phyloP scores from a whole-genome alignment of 306 rosid genomes.

The Nissolia schottii region DNA sequence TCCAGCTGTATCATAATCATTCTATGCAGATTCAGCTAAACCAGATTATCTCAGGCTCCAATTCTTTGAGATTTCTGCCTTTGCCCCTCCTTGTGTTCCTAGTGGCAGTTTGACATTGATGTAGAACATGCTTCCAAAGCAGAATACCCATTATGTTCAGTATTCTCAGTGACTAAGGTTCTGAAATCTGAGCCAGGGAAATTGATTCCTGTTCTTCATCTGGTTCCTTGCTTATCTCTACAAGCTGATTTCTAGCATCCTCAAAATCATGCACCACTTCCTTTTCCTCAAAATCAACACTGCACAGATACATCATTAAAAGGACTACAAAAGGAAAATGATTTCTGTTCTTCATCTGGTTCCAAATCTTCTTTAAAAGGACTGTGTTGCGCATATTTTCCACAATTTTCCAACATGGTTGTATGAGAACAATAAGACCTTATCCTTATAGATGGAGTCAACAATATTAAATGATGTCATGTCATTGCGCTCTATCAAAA shows the following conservation, averaged over 20 bases:
- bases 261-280: constrained; percentile 45
- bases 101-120: constrained; percentile 32
- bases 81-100: constrained; percentile 45
- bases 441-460: not conserved
- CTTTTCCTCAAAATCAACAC: constrained; percentile 24
- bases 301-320: not conserved
- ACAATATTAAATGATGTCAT: not conserved
- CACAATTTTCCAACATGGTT: constrained; percentile 3
- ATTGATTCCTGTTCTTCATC: constrained; percentile 42
- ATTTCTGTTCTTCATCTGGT: not conserved
- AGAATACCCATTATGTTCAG: constrained; percentile 9
- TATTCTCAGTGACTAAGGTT: constrained; percentile 32
- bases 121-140: constrained; percentile 31
- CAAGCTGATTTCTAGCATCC: constrained; percentile 32
- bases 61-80: constrained; percentile 37
- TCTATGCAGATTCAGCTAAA: constrained; percentile 12
- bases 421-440: not conserved
- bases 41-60: constrained; percentile 20
- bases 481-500: constrained; percentile 14
- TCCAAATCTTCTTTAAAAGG: not conserved
- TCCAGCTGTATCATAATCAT: not conserved
- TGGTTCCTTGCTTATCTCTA: constrained; percentile 29
- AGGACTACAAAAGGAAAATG: not conserved
- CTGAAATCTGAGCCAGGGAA: constrained; percentile 26
- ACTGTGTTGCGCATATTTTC: not conserved